Evolutionary conservation across 2,329 filamentous ascomycete genomes (phyloP), one percentile per base, ranked within the genome.

Genomic region (Colletotrichum sp.): DNA sequence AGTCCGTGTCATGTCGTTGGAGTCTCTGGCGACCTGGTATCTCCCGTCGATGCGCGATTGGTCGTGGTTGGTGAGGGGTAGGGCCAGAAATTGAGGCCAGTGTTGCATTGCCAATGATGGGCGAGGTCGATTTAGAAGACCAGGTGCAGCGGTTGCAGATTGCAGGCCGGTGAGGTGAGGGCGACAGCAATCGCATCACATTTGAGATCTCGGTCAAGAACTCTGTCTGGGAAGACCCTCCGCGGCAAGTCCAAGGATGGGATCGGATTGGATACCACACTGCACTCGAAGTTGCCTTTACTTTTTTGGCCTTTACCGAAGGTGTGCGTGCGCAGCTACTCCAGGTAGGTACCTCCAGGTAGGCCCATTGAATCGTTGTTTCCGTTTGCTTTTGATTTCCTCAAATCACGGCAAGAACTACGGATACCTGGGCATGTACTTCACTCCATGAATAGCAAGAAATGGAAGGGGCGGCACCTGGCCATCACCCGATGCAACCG

Each of bases 101-200:
- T 68, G 69, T 76, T 65, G 69, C 69, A 76, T 68, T 68, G 69
- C 34, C 69, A 76, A 68, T 63, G 39, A 67, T 63, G 71, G 39
- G 55, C 57, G 64, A 68, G 26, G 21, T 64, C 36, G 55, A 62
- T 52, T 52, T 24, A 52, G 44, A 52, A 52, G 44, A 52, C 44
- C 44, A 52, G 44, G 44, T 52, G 44, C n/a, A 24, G 44, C 21
- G n/a, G n/a, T 52, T 39, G 49, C 15, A 24, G 65, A 57, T n/a
- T 68, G 66, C 66, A 68, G 52, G 66, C 66, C 52, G 66, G 66
- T 60, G 66, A 60, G 66, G 21, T 36, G 24, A 60, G 9, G 16
- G 36, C 21, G 52, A 52, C 66, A 59, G 32, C 26, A 39, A 59
- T 60, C 52, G 66, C 66, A 68, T 68, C 66, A 68, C 52, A 68